Conservation (phyloP, 2,329 filamentous ascomycete genomes). For the Gliomastix tumulicola region DNA sequence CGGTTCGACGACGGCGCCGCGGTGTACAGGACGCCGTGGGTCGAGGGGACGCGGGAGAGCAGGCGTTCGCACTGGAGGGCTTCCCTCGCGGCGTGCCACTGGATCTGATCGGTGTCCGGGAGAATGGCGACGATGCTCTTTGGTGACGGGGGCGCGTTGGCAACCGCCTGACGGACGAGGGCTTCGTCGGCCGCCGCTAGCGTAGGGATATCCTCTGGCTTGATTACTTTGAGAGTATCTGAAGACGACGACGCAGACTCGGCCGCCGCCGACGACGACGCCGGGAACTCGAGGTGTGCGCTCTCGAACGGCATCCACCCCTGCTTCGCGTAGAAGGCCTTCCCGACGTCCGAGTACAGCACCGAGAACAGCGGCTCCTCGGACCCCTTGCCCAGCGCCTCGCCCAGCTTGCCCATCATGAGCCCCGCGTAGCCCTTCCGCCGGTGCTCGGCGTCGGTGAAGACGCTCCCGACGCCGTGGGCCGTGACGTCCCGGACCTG, state of each 20-base stretch:
- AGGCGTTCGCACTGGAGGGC: slow-evolving; percentile 66
- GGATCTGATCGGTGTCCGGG: slow-evolving; percentile 19
- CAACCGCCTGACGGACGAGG: slow-evolving; percentile 33
- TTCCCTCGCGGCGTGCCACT: slow-evolving; percentile 68
- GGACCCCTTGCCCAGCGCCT: slow-evolving; percentile 20
- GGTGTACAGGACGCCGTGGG: slow-evolving; percentile 65
- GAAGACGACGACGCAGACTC: slow-evolving; percentile 9
- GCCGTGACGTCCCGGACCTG: slow-evolving; percentile 45
- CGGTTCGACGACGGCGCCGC: slow-evolving; percentile 38
- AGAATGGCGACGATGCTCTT: slow-evolving; percentile 12
- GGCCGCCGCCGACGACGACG: slow-evolving; percentile 14
- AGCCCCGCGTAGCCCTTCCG: slow-evolving; percentile 70
- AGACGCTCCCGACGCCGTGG: slow-evolving; percentile 78
- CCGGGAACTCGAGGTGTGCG: slow-evolving; percentile 58
- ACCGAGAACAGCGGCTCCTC: slow-evolving; percentile 49
- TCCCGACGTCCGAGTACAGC: slow-evolving; percentile 81
- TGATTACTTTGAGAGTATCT: slow-evolving; percentile 33
- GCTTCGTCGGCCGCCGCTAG: slow-evolving; percentile 60
- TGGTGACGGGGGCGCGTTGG: not conserved
- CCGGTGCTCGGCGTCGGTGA: slow-evolving; percentile 58
- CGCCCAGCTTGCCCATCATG: slow-evolving; percentile 64
- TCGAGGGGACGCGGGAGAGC: slow-evolving; percentile 44
- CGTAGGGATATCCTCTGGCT: slow-evolving; percentile 50
- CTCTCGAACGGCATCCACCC: slow-evolving; percentile 75
- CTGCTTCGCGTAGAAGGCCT: slow-evolving; percentile 68